A percentile compares a stretch with the other conserved stretches of the same genome.
phyloP scores from a whole-genome alignment of 768 basidiomycete species.

The Suillus alpinus region DNA sequence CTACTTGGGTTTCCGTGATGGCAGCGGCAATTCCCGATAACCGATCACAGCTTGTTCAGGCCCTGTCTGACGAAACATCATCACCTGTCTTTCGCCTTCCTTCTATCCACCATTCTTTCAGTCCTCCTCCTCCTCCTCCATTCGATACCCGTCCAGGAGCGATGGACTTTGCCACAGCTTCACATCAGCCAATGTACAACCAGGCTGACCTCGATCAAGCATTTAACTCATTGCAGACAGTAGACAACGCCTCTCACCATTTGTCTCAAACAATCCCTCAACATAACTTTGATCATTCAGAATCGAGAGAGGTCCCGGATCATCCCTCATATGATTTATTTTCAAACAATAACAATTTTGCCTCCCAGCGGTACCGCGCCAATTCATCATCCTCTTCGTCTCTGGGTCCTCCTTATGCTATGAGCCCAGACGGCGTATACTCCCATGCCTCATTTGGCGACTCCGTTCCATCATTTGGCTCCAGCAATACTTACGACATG shows the following conservation, averaged over 20 bases:
- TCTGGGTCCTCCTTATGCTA: constrained; percentile 52
- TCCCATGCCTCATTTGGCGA: constrained; percentile 59
- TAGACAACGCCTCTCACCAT: constrained; percentile 36
- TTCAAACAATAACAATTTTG: constrained; percentile 47
- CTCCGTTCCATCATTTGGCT: constrained; percentile 54
- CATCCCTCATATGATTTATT: constrained; percentile 67
- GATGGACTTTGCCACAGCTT: constrained; percentile 49
- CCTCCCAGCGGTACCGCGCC: constrained; percentile 62
- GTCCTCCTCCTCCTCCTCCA: constrained; percentile 39
- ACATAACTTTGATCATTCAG: constrained; percentile 48
- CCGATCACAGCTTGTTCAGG: constrained; percentile 51
- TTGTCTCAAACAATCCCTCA: constrained; percentile 32
- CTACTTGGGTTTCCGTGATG: constrained; percentile 36
- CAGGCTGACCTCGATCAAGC: constrained; percentile 57
- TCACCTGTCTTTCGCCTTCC: constrained; percentile 33
- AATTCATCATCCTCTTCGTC: constrained; percentile 73
- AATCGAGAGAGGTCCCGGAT: constrained; percentile 51
- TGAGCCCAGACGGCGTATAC: constrained; percentile 58
- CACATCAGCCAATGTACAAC: constrained; percentile 44
- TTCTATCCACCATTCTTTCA: constrained; percentile 27
- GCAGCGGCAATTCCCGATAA: constrained; percentile 54
- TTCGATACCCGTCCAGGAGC: constrained; percentile 40
- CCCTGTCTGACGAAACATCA: constrained; percentile 25
- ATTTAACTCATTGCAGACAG: constrained; percentile 46
- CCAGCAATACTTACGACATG: constrained; percentile 61